phyloP scores from a whole-genome alignment of 208 protist species.

The Spironucleus salmonicida region DNA sequence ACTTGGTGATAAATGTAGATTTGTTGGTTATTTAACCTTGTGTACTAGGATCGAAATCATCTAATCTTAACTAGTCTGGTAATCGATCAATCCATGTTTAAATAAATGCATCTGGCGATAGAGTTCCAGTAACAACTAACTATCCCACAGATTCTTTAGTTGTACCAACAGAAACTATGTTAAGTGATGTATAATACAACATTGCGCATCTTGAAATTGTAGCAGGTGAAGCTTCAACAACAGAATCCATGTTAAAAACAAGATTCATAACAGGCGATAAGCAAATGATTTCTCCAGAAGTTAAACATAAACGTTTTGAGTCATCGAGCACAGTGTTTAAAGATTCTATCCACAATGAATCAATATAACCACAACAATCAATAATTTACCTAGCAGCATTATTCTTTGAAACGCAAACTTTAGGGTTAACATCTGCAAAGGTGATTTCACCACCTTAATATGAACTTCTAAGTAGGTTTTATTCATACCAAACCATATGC shows the following conservation, averaged over 20 bases:
- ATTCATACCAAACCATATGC: background rate
- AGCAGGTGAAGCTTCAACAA: conserved; percentile 85
- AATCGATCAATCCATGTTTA: conserved; percentile 29
- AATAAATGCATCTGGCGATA: background rate
- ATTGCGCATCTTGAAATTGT: conserved; percentile 84
- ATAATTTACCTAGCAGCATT: conserved; percentile 74
- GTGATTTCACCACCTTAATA: too few species aligned
- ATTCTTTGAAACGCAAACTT: conserved; percentile 89
- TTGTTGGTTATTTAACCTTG: background rate
- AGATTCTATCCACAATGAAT: conserved; percentile 94
- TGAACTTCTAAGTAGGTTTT: too few species aligned
- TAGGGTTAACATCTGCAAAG: conserved; percentile 86
- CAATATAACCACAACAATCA: conserved; percentile 85
- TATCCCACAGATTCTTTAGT: background rate
- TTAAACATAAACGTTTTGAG: conserved; percentile 86
- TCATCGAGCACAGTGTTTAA: conserved; percentile 96
- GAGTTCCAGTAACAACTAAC: background rate
- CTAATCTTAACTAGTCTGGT: conserved; percentile 4
- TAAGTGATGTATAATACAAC: background rate
- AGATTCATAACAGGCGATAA: conserved; percentile 55
- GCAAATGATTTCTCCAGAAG: conserved; percentile 55
- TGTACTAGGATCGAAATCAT: too few species aligned
- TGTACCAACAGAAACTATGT: background rate
- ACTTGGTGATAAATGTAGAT: background rate
- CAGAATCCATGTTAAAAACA: conserved; percentile 73